Conservation (phyloP, 345 rosid genomes). For the Salix exigua region DNA sequence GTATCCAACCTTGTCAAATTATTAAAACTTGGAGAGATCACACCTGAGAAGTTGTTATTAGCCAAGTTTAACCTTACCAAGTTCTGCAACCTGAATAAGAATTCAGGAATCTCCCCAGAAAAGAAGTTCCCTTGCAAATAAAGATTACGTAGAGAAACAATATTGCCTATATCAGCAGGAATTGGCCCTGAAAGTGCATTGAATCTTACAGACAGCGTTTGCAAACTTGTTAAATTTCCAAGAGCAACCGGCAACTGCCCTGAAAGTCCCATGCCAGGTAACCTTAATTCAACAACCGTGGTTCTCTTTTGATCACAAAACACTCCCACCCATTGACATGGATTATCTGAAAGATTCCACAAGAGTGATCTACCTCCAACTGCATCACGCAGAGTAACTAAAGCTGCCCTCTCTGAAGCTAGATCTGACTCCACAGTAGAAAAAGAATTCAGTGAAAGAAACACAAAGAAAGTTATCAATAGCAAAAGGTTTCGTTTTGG, state of each 20-base stretch:
- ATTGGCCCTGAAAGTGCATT: constrained; percentile 65
- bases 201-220: constrained; percentile 58
- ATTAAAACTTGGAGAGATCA: constrained; percentile 25
- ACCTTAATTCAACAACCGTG: constrained; percentile 52
- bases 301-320: constrained; percentile 37
- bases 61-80: constrained; percentile 34
- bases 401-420: constrained; percentile 22
- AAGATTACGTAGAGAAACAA: constrained; percentile 58
- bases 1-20: constrained; percentile 36
- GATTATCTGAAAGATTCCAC: constrained; percentile 16
- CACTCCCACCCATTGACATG: constrained; percentile 59
- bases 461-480: neutral
- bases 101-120: constrained; percentile 64
- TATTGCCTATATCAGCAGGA: constrained; percentile 63
- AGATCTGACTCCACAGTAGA: constrained; percentile 17
- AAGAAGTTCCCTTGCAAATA: constrained; percentile 69
- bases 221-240: constrained; percentile 64
- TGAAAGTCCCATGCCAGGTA: constrained; percentile 71
- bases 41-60: constrained; percentile 34
- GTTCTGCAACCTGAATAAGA: constrained; percentile 29
- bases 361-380: constrained; percentile 19
- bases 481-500: neutral
- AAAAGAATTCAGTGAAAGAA: neutral
- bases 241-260: constrained; percentile 65
- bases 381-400: constrained; percentile 13